Evolutionary conservation across 345 rosid genomes (phyloP).

Genomic region (Eucalyptus marginata): DNA sequence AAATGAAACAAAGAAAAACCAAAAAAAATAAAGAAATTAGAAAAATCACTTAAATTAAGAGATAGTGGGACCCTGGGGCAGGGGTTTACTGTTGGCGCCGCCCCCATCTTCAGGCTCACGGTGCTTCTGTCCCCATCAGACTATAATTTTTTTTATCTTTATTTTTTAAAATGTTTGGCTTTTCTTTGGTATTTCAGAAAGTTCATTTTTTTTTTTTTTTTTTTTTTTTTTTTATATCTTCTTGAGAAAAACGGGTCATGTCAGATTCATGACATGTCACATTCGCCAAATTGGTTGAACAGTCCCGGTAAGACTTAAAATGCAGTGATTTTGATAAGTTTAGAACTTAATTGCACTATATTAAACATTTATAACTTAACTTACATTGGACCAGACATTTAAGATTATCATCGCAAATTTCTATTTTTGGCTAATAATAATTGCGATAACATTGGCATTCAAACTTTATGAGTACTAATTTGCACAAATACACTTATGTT

Average conservation of each 20-base stretch:
- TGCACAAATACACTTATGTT: too few species aligned
- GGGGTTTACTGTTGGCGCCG: background rate
- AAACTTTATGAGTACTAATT: too few species aligned
- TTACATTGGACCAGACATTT: background rate
- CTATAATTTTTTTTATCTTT: background rate
- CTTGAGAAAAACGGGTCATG: background rate
- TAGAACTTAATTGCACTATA: background rate
- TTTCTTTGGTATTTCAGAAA: background rate
- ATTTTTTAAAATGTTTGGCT: background rate
- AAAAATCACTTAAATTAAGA: background rate
- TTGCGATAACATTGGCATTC: too few species aligned
- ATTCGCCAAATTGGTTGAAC: too few species aligned
- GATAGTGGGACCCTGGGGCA: background rate
- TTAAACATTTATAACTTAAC: fast-evolving
- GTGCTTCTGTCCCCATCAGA: background rate
- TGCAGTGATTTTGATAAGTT: fast-evolving
- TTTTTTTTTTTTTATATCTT: too few species aligned
- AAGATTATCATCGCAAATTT: fast-evolving
- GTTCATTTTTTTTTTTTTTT: fast-evolving
- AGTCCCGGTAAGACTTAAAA: fast-evolving
- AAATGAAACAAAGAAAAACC: background rate
- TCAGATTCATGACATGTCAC: fast-evolving
- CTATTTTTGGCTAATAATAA: background rate
- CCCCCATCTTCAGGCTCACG: background rate
- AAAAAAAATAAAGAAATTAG: background rate